Percentiles rank a stretch among this genome's conserved stretches.
Evolutionary conservation across 768 basidiomycete species (phyloP).

Genomic region (Tylopilus balloui): DNA sequence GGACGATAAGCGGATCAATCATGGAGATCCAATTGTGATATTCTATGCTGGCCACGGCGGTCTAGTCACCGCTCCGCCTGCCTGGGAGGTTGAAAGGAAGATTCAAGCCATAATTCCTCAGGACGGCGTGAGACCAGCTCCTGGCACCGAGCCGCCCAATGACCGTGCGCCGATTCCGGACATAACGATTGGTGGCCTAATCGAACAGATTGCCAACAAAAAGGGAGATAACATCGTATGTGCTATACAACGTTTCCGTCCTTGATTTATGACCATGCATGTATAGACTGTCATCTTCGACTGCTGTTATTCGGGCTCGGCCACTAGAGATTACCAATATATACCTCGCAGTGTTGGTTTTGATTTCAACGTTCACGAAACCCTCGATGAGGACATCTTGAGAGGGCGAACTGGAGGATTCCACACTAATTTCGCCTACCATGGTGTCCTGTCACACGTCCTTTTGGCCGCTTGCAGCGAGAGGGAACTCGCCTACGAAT

Average conservation of each 20-base stretch:
- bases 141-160: background rate
- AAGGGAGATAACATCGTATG: constrained; percentile 45
- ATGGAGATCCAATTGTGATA: constrained; percentile 37
- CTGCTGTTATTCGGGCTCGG: constrained; percentile 42
- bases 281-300: constrained; percentile 44
- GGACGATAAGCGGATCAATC: constrained; percentile 22
- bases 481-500: constrained; percentile 31
- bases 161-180: constrained; percentile 36
- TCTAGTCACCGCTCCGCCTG: constrained; percentile 30
- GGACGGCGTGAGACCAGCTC: constrained; percentile 19
- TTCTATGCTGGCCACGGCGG: constrained; percentile 46
- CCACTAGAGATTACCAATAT: constrained; percentile 26
- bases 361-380: background rate
- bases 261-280: background rate
- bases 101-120: constrained; percentile 30
- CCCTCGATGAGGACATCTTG: constrained; percentile 28
- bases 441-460: constrained; percentile 36
- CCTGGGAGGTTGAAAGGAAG: constrained; percentile 17
- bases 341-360: constrained; percentile 7
- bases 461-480: constrained; percentile 41
- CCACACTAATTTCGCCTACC: constrained; percentile 17
- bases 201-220: constrained; percentile 35
- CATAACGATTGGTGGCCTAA: constrained; percentile 35
- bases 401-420: constrained; percentile 6
- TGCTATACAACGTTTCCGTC: constrained; percentile 4